Base-by-base conservation (phyloP, 495 filamentous ascomycete genomes). In the Articulospora tetracladia region DNA sequence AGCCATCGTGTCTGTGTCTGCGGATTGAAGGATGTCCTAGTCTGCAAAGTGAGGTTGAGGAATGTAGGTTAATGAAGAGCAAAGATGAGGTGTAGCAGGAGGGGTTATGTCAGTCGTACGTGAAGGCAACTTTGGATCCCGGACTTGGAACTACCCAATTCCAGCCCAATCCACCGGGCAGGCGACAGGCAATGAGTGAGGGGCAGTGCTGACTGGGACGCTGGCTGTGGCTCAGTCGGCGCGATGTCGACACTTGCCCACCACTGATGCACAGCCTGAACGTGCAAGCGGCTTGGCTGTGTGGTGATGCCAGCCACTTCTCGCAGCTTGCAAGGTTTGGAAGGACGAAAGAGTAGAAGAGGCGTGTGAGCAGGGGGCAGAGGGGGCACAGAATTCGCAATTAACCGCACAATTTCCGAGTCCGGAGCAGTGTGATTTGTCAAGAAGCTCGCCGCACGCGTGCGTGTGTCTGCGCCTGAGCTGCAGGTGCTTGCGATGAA, bases 1-100 rank as follows among this genome's bases (percentile, higher is more conserved):
- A 26, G 65, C 54, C 65, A 68, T 68, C 25, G 3, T 66, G 60
- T 36, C 1, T 44, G 17, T n/a, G 10, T 3, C n/a, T 44, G 15
- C 8, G 10, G 39, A 53, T 17, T n/a, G 28, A 25, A 13, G 27
- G 47, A 44, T 39, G 26, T 36, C 13, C 1, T 19, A 4, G 47
- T 24, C 7, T 19, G 52, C 10, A 32, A 59, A 41, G 36, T 22
- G 57, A 51, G 39, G 15, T 3, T 11, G 17, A 50, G 26, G 52
- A 52, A 2, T 50, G 20, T 34, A 52, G 39, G 48, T 60, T 51
- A 62, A 52, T 58, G 61, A 34, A 53, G 48, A 58, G 53, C 19
- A 57, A 34, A 48, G 51, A 22, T 48, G 20, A 46, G 53, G 39
- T n/a, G n/a, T 60, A 53, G 51, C 20, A 58, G 17, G 53, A 49